Conservation (phyloP, 345 rosid genomes). For the Laguncularia racemosa region DNA sequence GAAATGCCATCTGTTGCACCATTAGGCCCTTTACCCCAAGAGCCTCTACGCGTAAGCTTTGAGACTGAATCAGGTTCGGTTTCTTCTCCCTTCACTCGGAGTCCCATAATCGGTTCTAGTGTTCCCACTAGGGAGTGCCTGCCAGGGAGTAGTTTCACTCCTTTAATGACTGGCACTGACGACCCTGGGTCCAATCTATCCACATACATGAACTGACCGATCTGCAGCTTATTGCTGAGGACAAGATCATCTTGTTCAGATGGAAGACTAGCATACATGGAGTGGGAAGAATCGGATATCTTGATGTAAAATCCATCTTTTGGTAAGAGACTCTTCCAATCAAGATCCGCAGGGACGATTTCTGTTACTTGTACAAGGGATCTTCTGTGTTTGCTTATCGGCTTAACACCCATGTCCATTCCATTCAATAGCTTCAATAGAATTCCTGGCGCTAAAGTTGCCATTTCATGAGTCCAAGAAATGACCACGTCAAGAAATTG, state of each 20-base stretch:
- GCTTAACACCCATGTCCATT: conserved; percentile 76
- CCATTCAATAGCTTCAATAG: conserved; percentile 74
- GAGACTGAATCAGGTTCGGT: conserved; percentile 28
- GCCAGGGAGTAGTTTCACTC: conserved; percentile 83
- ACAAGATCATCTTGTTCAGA: conserved; percentile 72
- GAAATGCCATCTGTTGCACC: conserved; percentile 13
- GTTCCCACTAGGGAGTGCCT: conserved; percentile 87
- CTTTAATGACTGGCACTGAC: conserved; percentile 77
- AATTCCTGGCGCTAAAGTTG: conserved; percentile 74
- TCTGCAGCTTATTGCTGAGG: conserved; percentile 83
- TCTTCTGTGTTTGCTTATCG: conserved; percentile 79
- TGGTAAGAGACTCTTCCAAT: conserved; percentile 83
- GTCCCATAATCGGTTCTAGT: conserved; percentile 80
- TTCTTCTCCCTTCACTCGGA: conserved; percentile 41
- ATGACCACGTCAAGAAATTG: background rate
- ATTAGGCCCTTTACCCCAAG: conserved; percentile 62
- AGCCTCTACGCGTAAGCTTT: conserved; percentile 50
- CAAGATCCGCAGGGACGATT: conserved; percentile 91
- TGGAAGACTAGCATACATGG: conserved; percentile 82
- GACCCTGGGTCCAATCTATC: conserved; percentile 88
- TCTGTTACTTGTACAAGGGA: conserved; percentile 86
- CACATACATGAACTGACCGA: conserved; percentile 86
- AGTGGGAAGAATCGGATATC: conserved; percentile 89
- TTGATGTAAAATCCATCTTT: conserved; percentile 88
- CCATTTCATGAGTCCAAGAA: conserved; percentile 30